These are phyloP conservation scores for Collybia sordida DNA, from an alignment of 768 basidiomycete species.

Conservation along the genomic window DNA sequence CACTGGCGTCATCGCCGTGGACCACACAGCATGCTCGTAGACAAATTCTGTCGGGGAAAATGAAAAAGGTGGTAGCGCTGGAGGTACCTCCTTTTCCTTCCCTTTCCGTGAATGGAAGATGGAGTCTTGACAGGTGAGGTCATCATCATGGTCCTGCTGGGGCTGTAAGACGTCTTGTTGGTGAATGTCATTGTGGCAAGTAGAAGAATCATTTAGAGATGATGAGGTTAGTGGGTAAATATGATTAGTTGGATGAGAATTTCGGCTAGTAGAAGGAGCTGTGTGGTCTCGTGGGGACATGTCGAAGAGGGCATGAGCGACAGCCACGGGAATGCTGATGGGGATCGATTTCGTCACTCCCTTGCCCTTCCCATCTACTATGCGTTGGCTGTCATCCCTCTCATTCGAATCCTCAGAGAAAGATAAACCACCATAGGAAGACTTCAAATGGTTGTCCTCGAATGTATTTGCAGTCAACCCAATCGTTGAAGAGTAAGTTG, in stretches of 20 bases:
- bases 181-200: slow-evolving; percentile 6
- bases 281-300: slow-evolving; percentile 19
- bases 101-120: slow-evolving; percentile 35
- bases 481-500: slow-evolving; percentile 2
- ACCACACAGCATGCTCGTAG: slow-evolving; percentile 39
- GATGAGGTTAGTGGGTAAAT: slow-evolving; percentile 25
- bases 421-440: slow-evolving; percentile 27
- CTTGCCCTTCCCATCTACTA: slow-evolving; percentile 51
- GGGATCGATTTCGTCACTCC: slow-evolving; percentile 51
- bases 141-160: background rate
- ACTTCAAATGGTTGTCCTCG: slow-evolving; percentile 14
- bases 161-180: slow-evolving; percentile 11
- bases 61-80: slow-evolving; percentile 64
- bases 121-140: slow-evolving; percentile 3
- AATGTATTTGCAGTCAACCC: too few species aligned
- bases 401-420: slow-evolving; percentile 27
- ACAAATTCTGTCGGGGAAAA: slow-evolving; percentile 56
- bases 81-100: slow-evolving; percentile 64
- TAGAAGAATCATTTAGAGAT: slow-evolving; percentile 13
- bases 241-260: slow-evolving; percentile 21
- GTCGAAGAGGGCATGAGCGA: slow-evolving; percentile 42
- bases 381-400: slow-evolving; percentile 7
- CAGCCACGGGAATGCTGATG: slow-evolving; percentile 34
- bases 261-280: slow-evolving; percentile 20
- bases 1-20: slow-evolving; percentile 28